Base-by-base conservation (phyloP, 805 yeast species). In the Diddensiella santjacobensis region DNA sequence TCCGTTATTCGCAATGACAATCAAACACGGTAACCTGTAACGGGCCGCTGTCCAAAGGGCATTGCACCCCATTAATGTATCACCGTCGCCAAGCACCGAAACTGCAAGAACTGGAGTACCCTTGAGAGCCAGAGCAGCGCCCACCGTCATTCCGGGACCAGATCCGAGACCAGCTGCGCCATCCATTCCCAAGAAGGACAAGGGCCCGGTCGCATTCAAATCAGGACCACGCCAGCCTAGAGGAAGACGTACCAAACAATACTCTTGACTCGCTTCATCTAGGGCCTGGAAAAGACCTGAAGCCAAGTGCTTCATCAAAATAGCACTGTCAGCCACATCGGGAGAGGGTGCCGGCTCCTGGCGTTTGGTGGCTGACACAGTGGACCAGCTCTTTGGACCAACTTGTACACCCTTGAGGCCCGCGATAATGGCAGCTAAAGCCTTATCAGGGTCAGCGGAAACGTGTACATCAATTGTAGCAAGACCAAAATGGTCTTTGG, bases 11-110 rank as follows among this genome's bases (percentile, higher is more conserved):
- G 42, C 42, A 38, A 38, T 38, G 13, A 38, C 24, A 20, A 38
- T 38, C 24, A 38, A 15, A 15, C 42, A 38, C 6, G 42, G 42
- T 15, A 38, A 15, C 15, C 42, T 17, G 18, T 38, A 38, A 38
- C 42, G 42, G 15, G 42, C 42, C 6, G 42, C 42, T 13, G 42
- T 38, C 42, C 42, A 38, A 15, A 38, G 42, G 10, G 42, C 42
- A 17, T 38, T 38, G 18, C 42, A 38, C 18, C 42, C 42, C 42
- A 38, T 38, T 20, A 38, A 17, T 5, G 42, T 38, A 20, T 38
- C 42, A 20, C 42, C 42, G 18, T 38, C 42, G 11, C 42, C 42
- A 8, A 38, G 42, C 6, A 38, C 42, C 8, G 42, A 38, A 15
- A 38, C 42, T 13, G 42, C 42, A 10, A 38, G 26, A 38, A 38